Percentiles rank a stretch among this genome's conserved stretches.
Evolutionary conservation across 768 basidiomycete genomes (phyloP).

Genomic region (Fistulinella prunicolor): DNA sequence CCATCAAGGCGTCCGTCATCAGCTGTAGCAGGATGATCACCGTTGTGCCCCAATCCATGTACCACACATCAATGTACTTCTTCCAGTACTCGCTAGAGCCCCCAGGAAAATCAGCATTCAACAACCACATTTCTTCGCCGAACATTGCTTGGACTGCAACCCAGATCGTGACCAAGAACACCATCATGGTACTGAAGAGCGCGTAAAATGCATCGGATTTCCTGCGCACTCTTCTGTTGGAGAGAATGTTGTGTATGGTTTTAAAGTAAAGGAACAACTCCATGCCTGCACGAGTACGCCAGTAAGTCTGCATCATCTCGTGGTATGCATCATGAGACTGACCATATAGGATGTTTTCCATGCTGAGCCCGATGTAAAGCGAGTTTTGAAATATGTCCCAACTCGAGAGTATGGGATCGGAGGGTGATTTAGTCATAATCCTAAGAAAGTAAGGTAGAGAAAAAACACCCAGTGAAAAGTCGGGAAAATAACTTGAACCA

Average conservation of each 20-base stretch:
- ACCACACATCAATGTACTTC: conserved; percentile 25
- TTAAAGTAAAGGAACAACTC: conserved; percentile 24
- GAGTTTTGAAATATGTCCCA: conserved; percentile 9
- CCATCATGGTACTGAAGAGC: conserved; percentile 24
- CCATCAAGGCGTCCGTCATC: conserved; percentile 33
- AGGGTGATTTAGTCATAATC: neutral
- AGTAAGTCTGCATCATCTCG: neutral
- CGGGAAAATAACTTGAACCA: neutral
- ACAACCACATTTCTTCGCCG: conserved; percentile 37
- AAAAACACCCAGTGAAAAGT: neutral
- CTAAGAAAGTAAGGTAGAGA: neutral
- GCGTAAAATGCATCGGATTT: conserved; percentile 19
- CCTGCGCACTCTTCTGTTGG: neutral
- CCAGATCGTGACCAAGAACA: conserved; percentile 31
- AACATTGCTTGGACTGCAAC: conserved; percentile 20
- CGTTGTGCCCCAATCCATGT: conserved; percentile 25
- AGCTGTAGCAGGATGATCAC: conserved; percentile 31
- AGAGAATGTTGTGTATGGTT: conserved; percentile 15
- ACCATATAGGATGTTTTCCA: conserved; percentile 26
- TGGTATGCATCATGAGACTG: neutral
- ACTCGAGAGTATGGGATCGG: neutral
- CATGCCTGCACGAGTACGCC: conserved; percentile 14
- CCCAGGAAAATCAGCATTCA: conserved; percentile 31
- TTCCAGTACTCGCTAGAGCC: conserved; percentile 33
- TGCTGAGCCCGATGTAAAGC: conserved; percentile 12